Base-by-base conservation (phyloP, 2,329 filamentous ascomycete genomes). In the Macrophomina pseudophaseolina region DNA sequence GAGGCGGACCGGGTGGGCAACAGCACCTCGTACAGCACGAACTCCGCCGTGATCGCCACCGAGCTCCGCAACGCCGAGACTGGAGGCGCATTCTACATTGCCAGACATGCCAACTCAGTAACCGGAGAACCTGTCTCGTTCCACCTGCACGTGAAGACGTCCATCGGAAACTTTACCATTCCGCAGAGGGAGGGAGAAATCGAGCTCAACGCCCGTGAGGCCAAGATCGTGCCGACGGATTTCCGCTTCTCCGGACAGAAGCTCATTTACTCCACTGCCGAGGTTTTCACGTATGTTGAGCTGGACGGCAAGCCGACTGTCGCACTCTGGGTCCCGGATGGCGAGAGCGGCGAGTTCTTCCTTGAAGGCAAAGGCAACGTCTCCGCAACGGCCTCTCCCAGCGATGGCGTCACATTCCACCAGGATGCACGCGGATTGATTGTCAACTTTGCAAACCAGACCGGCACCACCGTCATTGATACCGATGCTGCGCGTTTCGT, bases 151-250 rank as follows among this genome's bases (percentile, higher is more conserved):
- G 81, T 88, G 6, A 83, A 82, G 51, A 89, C 87, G 0, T 88
- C 86, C 0, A 77, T 78, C 14, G 87, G 87, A 1, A 75, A 80
- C 8, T 68, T 88, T 8, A 85, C 81, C 0, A 80, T 89, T n/a
- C 87, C 88, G 1, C 83, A 84, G 67, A 79, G 82, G 53, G 81
- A 78, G 1, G 79, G 79, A 0, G 72, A 74, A 0, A 83, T 88
- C 56, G 79, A 82, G 9, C 80, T 90, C 49, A 84, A 88, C 67
- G 88, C 87, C 1, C 85, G 88, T 48, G 85, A 88, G 66, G 84
- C 87, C 7, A 89, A 89, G 79, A 85, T 89, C 18, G 73, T 89
- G 4, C 84, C 87, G 0, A 87, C 86, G 0, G 87, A 89, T 69
- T 90, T 88, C 66, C 74, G 69, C 1, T 83, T 88, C 44, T 87